These are phyloP conservation scores for Albizia julibrissin DNA, from an alignment of 306 rosid genomes.

Conservation along the genomic window DNA sequence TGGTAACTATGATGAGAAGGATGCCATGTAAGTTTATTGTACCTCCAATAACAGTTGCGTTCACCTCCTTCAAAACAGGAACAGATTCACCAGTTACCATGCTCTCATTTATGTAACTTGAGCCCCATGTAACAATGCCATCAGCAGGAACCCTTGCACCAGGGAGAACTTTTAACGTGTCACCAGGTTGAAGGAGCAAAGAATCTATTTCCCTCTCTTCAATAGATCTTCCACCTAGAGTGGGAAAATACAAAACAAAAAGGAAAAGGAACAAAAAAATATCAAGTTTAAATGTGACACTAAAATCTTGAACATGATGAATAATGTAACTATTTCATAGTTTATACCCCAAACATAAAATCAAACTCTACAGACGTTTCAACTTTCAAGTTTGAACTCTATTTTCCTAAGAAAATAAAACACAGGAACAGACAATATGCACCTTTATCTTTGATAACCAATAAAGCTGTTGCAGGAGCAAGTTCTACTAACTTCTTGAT, in stretches of 20 bases:
- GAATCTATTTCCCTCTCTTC: constrained; percentile 87
- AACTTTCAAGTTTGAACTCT: background rate
- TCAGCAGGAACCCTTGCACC: constrained; percentile 89
- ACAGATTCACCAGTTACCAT: constrained; percentile 93
- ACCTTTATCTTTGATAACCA: constrained; percentile 79
- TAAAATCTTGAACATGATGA: constrained; percentile 5
- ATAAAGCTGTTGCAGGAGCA: constrained; percentile 76
- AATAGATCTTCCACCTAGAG: constrained; percentile 57
- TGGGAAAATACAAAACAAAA: background rate
- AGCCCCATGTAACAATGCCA: constrained; percentile 76
- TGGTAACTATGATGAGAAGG: constrained; percentile 71
- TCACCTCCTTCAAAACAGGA: constrained; percentile 66
- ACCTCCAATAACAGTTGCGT: constrained; percentile 76
- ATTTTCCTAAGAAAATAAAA: constrained; percentile 15
- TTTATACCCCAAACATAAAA: background rate
- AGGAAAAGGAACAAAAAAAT: background rate
- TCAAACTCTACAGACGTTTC: background rate
- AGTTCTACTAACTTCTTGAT: constrained; percentile 88
- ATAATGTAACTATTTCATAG: constrained; percentile 4
- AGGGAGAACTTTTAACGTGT: constrained; percentile 78
- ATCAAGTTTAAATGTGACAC: constrained; percentile 16
- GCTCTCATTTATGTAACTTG: constrained; percentile 86
- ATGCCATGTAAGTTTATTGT: constrained; percentile 79
- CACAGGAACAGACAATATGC: constrained; percentile 1
- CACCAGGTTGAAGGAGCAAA: constrained; percentile 74